Evolutionary conservation across 2,329 filamentous ascomycete species (phyloP), one percentile per base, ranked within the genome.

Genomic region (Pochonia chlamydosporia): DNA sequence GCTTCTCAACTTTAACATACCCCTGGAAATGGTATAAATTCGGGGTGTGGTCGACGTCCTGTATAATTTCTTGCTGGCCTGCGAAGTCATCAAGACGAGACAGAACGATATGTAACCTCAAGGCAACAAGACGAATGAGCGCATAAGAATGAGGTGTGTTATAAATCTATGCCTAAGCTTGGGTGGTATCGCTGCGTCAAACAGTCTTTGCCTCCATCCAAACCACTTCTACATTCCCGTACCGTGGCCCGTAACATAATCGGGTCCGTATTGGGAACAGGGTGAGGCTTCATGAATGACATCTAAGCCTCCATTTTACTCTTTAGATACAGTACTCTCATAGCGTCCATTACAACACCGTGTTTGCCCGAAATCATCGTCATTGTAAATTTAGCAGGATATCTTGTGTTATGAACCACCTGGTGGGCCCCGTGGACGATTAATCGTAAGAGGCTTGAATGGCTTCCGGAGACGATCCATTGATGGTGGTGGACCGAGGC

Each of bases 361-460:
- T 14, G 16, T 16, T 35, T 16, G 31, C 14, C 31, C 31, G 14
- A 35, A 18, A 20, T 5, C 9, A 35, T 5, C 31, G 31, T 18
- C 5, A 8, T 20, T 5, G 5, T 16, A 16, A 35, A 35, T 18
- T 7, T 14, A 35, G 11, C 31, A 18, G n/a, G n/a, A n/a, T n/a
- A n/a, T n/a, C n/a, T 5, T 11, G 6, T 10, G 13, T 26, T 28
- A 37, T 16, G 7, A 23, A 9, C 33, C 20, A n/a, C 35, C 43
- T 5, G 46, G 26, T 13, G 59, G 63, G 3, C 59, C 59, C 41
- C 53, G 49, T 16, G 65, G 63, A 25, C 73, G 67, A 49, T 72
- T 75, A 18, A 80, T 73, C 10, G 75, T 80, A 54, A 80, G 63
- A 37, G 74, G 75, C 61, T 78, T 80, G 48, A 81, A 82, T 5